Percentiles rank a stretch among this genome's conserved stretches.
phyloP scores from a whole-genome alignment of 2,329 filamentous ascomycete species.

The Fusarium sp. region DNA sequence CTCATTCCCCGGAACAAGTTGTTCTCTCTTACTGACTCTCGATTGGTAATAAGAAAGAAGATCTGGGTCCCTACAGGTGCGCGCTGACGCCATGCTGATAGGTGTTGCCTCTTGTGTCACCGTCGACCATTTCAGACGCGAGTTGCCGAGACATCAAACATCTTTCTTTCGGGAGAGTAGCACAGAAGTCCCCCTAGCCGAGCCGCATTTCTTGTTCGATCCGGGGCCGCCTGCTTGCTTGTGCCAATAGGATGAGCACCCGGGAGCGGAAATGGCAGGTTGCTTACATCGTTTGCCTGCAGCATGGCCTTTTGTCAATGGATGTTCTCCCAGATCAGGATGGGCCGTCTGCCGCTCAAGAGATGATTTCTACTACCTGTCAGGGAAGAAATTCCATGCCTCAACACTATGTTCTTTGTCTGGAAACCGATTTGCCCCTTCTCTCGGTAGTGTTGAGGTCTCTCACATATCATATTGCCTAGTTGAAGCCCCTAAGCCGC shows the following conservation, averaged over 20 bases:
- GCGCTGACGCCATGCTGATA: background rate
- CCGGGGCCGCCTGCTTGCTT: background rate
- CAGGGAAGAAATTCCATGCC: background rate
- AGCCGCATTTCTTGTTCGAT: background rate
- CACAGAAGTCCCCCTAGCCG: background rate
- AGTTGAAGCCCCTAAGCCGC: background rate
- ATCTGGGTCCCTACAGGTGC: background rate
- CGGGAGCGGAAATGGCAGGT: background rate
- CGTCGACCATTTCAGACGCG: background rate
- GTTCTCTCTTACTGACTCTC: background rate
- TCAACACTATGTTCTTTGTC: background rate
- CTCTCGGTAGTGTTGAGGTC: background rate
- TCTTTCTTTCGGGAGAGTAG: background rate
- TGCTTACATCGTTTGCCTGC: background rate
- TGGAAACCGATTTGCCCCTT: background rate
- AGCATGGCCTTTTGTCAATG: background rate
- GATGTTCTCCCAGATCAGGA: background rate
- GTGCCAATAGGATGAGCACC: background rate
- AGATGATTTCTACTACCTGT: background rate
- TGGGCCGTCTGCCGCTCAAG: background rate
- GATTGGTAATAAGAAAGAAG: background rate
- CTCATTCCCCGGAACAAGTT: background rate
- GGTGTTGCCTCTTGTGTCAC: background rate
- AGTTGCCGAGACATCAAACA: background rate
- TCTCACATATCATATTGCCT: background rate